Evolutionary conservation across 805 yeast genomes (phyloP), one percentile per base, ranked within the genome.

Genomic region (Naumovozyma baii): DNA sequence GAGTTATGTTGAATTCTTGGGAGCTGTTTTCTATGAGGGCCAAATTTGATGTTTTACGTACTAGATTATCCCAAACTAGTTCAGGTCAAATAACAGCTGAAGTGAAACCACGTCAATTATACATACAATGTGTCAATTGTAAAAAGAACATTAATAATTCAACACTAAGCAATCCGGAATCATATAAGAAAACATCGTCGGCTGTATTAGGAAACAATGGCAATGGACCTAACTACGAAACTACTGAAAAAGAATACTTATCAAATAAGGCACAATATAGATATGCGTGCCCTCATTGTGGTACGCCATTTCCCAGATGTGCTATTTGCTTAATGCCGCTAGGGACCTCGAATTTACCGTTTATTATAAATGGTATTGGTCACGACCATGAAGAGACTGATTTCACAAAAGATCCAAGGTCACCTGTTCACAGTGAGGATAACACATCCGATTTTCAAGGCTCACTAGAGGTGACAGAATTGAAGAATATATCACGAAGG

Each of bases 291-390:
- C 87, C 88, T 0, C 83, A 83, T 50, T 90, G 97, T 65, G 90
- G 94, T 3, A 74, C 83, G 1, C 80, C 90, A 15, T 68, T 86
- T 17, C 96, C 97, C 0, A 66, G 95, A 46, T 90, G 97, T 62
- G 87, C 95, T 0, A 82, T 90, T 5, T 90, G 97, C 52, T 61
- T 87, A 26, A 63, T 85, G 34, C 76, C 95, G 0, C 64, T 87
- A 43, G 96, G 96, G 0, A 73, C 65, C 2, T 49, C 61, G 4
- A 55, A 52, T 36, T 47, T 61, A 18, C 63, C 62, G 3, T 59
- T 60, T 25, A 52, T 54, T 1, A 59, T 61, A 4, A 51, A 53
- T 26, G 64, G 63, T 3, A 17, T 18, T n/a, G 40, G 36, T 12
- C 35, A 31, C 20, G 29, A 33, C 13, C 38, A 30, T 4, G 22